A percentile compares a stretch with the other conserved stretches of the same genome.
Evolutionary conservation across 345 rosid genomes (phyloP).

Genomic region (Citrus sp.): DNA sequence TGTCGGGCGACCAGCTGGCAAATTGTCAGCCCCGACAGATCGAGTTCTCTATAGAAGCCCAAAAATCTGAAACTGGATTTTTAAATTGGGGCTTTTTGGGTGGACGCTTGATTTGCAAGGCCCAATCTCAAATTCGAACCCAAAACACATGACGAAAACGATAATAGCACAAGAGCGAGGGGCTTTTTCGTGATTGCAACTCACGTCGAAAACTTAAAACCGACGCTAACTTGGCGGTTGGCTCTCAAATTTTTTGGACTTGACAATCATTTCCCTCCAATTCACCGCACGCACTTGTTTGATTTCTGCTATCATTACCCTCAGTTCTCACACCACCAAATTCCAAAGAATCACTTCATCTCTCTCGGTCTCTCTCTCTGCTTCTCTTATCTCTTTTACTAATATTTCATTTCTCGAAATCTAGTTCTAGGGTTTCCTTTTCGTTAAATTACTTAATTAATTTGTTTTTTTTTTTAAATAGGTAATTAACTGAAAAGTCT

Average conservation of each 20-base stretch:
- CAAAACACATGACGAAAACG: not conserved
- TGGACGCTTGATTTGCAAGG: not conserved
- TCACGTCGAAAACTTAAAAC: constrained; percentile 13
- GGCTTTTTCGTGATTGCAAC: not conserved
- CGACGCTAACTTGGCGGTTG: constrained; percentile 2
- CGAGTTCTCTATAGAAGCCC: not conserved
- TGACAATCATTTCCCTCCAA: constrained; percentile 33
- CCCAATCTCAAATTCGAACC: not conserved
- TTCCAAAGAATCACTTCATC: constrained; percentile 8
- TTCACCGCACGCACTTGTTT: constrained; percentile 6
- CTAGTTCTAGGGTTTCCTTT: constrained; percentile 13
- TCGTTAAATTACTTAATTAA: not conserved
- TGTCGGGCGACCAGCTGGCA: not conserved
- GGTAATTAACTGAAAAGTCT: not conserved
- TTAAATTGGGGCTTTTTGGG: not conserved
- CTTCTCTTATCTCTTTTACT: not conserved
- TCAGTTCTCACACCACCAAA: not conserved
- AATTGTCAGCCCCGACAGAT: not conserved
- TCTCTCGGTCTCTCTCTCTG: not conserved
- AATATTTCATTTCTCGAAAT: constrained; percentile 20
- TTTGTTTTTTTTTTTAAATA: not conserved
- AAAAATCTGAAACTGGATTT: too few relatives aligned
- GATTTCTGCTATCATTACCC: constrained; percentile 2
- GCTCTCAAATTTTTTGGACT: not conserved
- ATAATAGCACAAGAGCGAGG: not conserved